phyloP scores from a whole-genome alignment of 257 asterid species.

The Solanum chmielewskii region DNA sequence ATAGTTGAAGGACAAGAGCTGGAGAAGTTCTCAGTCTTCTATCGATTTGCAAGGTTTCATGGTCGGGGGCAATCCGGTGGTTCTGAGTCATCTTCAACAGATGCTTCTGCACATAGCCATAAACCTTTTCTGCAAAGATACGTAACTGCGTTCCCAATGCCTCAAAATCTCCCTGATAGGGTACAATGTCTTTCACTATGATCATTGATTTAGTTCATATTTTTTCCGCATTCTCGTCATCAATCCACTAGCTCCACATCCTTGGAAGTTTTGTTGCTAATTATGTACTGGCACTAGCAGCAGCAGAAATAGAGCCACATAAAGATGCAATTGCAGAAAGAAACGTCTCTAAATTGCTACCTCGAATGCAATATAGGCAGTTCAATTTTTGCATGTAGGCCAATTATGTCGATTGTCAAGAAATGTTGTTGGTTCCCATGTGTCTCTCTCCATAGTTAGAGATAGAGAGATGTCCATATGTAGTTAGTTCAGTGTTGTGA shows the following conservation, averaged over 20 bases:
- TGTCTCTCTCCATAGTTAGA: background rate
- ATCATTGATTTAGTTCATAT: constrained; percentile 27
- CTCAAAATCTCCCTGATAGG: constrained; percentile 57
- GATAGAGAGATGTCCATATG: background rate
- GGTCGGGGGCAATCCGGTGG: constrained; percentile 67
- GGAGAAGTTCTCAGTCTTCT: constrained; percentile 77
- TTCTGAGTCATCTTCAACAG: constrained; percentile 39
- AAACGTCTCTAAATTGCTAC: background rate
- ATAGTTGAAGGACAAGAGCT: constrained; percentile 74
- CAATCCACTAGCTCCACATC: constrained; percentile 4
- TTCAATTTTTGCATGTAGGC: background rate
- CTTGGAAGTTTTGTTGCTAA: constrained; percentile 6
- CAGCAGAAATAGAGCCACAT: constrained; percentile 20
- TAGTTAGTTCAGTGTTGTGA: background rate
- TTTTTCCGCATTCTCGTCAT: background rate
- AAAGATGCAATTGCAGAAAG: constrained; percentile 8
- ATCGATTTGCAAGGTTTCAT: constrained; percentile 77
- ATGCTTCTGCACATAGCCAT: constrained; percentile 19
- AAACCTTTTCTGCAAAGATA: constrained; percentile 59
- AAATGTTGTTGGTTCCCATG: background rate
- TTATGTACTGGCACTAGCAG: constrained; percentile 27
- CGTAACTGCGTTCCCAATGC: constrained; percentile 62
- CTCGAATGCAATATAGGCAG: background rate
- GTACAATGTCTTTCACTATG: constrained; percentile 80
- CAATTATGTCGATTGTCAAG: background rate